phyloP scores from a whole-genome alignment of 2,329 filamentous ascomycete genomes.

The Phialophora tarda region DNA sequence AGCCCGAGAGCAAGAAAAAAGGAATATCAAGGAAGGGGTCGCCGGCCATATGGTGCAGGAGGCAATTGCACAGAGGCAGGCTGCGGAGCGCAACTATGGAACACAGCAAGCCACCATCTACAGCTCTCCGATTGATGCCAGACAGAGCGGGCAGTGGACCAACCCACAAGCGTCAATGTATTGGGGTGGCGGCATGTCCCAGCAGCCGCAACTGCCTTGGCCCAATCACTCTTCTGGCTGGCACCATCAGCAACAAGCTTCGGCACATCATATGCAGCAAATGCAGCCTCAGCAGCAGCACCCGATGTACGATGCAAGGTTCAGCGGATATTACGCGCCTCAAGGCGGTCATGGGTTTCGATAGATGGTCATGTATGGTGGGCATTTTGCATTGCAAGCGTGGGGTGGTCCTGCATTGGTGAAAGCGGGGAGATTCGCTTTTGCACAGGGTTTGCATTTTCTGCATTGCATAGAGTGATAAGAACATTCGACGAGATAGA shows the following conservation, averaged over 20 bases:
- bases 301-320: constrained; percentile 20
- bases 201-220: constrained; percentile 19
- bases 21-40: constrained; percentile 70
- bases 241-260: constrained; percentile 16
- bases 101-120: constrained; percentile 25
- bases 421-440: background rate
- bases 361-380: background rate
- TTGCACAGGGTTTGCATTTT: constrained; percentile 4
- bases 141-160: constrained; percentile 23
- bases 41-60: constrained; percentile 74
- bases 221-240: constrained; percentile 12
- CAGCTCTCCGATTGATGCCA: constrained; percentile 13
- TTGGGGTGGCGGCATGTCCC: constrained; percentile 9
- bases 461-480: constrained; percentile 11
- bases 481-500: background rate
- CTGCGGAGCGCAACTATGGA: constrained; percentile 47
- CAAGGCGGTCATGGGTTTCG: background rate
- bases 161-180: constrained; percentile 16
- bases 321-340: constrained; percentile 18
- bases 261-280: constrained; percentile 13
- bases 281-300: constrained; percentile 22
- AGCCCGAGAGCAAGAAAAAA: constrained; percentile 76
- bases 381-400: constrained; percentile 23
- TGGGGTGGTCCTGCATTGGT: constrained; percentile 8
- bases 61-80: constrained; percentile 71